Evolutionary conservation across 805 yeast genomes (phyloP).

Genomic region (Metschnikowia lochheadii): DNA sequence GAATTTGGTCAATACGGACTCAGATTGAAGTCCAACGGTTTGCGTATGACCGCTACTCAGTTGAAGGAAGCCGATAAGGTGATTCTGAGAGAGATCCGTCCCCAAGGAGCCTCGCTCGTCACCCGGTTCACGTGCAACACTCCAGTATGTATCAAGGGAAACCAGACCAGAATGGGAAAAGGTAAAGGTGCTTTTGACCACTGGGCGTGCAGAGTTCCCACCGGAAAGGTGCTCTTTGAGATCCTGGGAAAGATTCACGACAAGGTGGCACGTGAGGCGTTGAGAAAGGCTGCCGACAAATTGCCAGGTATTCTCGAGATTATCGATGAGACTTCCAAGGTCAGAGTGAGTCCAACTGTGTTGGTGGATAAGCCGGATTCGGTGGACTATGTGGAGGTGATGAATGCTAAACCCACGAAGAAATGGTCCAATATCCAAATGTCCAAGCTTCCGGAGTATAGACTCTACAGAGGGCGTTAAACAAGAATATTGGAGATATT

Average conservation of each 20-base stretch:
- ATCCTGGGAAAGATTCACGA: constrained; percentile 80
- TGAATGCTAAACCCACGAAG: constrained; percentile 60
- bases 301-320: constrained; percentile 92
- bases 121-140: constrained; percentile 79
- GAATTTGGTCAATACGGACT: constrained; percentile 82
- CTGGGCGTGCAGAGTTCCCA: constrained; percentile 95
- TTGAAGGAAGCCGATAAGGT: constrained; percentile 87
- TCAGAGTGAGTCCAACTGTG: constrained; percentile 67
- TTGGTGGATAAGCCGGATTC: constrained; percentile 46
- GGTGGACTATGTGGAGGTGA: constrained; percentile 51
- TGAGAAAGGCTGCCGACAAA: constrained; percentile 85
- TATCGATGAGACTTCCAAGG: constrained; percentile 56
- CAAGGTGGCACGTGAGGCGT: constrained; percentile 83
- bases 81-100: constrained; percentile 77
- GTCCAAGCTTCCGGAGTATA: constrained; percentile 49
- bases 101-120: constrained; percentile 68
- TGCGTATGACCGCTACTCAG: constrained; percentile 81
- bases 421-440: constrained; percentile 53
- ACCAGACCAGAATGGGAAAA: constrained; percentile 99
- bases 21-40: constrained; percentile 84
- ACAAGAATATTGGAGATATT: not conserved
- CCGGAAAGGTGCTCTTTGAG: constrained; percentile 90
- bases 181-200: constrained; percentile 97
- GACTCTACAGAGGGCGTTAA: constrained; percentile 59
- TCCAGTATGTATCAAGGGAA: constrained; percentile 94